Evolutionary conservation across 2,329 filamentous ascomycete species (phyloP).

Genomic region (Penicillium sp.): DNA sequence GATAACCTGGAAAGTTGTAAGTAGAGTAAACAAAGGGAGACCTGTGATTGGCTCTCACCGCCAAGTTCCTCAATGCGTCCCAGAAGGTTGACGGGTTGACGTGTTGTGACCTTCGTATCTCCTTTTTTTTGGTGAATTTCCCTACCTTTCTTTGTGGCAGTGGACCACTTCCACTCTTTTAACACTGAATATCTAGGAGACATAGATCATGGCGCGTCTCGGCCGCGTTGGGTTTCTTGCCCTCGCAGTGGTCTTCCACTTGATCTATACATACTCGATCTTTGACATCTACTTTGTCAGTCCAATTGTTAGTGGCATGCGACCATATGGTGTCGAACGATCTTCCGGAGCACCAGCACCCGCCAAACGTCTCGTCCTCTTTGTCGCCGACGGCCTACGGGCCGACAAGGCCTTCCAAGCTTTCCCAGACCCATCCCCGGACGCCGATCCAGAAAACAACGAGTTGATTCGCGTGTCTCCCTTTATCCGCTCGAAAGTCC

Average conservation of each 20-base stretch:
- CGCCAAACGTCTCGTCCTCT: constrained; percentile 81
- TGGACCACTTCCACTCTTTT: constrained; percentile 20
- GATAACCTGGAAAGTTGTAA: background rate
- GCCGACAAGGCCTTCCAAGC: constrained; percentile 96
- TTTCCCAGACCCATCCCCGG: constrained; percentile 73
- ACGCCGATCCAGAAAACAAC: constrained; percentile 23
- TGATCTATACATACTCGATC: constrained; percentile 89
- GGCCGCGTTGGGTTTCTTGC: constrained; percentile 74
- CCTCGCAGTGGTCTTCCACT: constrained; percentile 81
- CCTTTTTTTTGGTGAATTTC: constrained; percentile 9
- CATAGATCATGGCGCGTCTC: constrained; percentile 43
- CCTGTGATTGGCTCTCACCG: constrained; percentile 22
- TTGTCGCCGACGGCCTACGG: constrained; percentile 92
- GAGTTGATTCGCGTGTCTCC: constrained; percentile 72
- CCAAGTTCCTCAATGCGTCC: constrained; percentile 17
- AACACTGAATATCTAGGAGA: constrained; percentile 6
- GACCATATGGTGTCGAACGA: constrained; percentile 62
- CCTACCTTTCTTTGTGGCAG: constrained; percentile 10
- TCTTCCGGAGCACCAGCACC: constrained; percentile 56
- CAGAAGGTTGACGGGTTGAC: constrained; percentile 8
- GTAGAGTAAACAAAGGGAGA: constrained; percentile 6
- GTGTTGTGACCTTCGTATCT: constrained; percentile 9
- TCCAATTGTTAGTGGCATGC: constrained; percentile 93
- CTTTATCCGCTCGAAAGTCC: constrained; percentile 78
- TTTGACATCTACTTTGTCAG: constrained; percentile 99